A percentile compares a stretch with the other conserved stretches of the same genome.
Conservation (phyloP, 1,284 basidiomycete genomes). For the Erythrobasidium hasegawianum region DNA sequence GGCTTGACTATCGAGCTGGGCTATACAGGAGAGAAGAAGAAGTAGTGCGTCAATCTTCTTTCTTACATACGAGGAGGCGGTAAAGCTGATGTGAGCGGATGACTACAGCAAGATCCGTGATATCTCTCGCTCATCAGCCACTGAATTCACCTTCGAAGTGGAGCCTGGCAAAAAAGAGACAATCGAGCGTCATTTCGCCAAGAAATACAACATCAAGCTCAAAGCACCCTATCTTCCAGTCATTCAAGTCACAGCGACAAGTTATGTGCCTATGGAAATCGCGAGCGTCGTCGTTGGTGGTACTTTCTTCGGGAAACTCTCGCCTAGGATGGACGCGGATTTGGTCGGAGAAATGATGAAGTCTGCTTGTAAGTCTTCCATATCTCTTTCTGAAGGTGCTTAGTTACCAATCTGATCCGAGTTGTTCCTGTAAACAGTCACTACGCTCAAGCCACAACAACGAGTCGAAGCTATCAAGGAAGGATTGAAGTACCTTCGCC, state of each 20-base stretch:
- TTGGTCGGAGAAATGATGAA: constrained; percentile 23
- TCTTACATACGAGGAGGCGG: too few relatives aligned
- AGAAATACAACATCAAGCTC: constrained; percentile 15
- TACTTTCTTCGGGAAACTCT: constrained; percentile 17
- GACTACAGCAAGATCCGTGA: constrained; percentile 8
- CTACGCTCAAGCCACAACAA: constrained; percentile 8
- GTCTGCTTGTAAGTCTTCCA: constrained; percentile 12
- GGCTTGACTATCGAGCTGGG: constrained; percentile 3
- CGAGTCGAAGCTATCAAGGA: constrained; percentile 14
- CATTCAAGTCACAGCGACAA: constrained; percentile 5
- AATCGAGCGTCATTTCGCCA: constrained; percentile 3
- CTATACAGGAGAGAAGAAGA: constrained; percentile 2
- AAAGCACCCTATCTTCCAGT: constrained; percentile 15
- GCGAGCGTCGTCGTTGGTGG: constrained; percentile 5
- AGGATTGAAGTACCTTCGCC: constrained; percentile 17
- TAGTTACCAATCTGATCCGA: too few relatives aligned
- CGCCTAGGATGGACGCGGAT: neutral
- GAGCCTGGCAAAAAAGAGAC: constrained; percentile 11
- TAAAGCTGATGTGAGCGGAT: too few relatives aligned
- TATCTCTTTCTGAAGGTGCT: too few relatives aligned
- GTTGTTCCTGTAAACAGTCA: too few relatives aligned
- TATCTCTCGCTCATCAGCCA: constrained; percentile 3
- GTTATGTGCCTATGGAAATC: constrained; percentile 11
- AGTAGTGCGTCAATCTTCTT: constrained; percentile 8
- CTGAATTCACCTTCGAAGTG: constrained; percentile 1